Conservation (phyloP, 257 asterid genomes). For the Osmanthus fragrans region DNA sequence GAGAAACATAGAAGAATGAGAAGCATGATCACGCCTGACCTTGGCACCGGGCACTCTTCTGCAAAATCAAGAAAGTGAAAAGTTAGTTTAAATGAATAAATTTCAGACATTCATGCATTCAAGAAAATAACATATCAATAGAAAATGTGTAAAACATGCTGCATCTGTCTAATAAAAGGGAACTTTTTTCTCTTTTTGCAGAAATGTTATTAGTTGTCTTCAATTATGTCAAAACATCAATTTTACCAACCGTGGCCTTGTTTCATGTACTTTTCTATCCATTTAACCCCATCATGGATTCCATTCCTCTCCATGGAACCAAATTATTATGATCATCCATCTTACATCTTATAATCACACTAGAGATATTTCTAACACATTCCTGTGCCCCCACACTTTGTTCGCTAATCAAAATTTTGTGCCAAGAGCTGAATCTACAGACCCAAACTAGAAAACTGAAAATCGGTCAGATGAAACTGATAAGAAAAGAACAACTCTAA, state of each 20-base stretch:
- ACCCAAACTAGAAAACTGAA: background rate
- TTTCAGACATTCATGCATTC: background rate
- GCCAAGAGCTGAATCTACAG: background rate
- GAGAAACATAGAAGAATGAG: background rate
- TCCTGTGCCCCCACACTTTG: background rate
- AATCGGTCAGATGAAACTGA: background rate
- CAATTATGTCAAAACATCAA: background rate
- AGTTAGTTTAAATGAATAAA: background rate
- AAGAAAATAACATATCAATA: background rate
- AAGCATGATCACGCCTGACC: background rate
- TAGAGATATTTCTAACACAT: background rate
- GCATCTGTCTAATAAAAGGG: background rate
- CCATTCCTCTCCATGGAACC: background rate
- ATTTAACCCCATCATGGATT: background rate
- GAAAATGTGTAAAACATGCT: background rate
- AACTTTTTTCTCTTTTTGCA: too few species aligned
- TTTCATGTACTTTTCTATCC: background rate
- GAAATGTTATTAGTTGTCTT: too few species aligned
- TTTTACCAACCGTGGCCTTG: background rate
- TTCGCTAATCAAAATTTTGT: background rate
- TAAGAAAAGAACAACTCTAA: background rate
- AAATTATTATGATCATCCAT: background rate
- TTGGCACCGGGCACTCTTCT: background rate
- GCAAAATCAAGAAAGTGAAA: background rate
- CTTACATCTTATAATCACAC: background rate